Conservation (phyloP, 108 stramenopile species). For the Cylindrotheca closterium region DNA sequence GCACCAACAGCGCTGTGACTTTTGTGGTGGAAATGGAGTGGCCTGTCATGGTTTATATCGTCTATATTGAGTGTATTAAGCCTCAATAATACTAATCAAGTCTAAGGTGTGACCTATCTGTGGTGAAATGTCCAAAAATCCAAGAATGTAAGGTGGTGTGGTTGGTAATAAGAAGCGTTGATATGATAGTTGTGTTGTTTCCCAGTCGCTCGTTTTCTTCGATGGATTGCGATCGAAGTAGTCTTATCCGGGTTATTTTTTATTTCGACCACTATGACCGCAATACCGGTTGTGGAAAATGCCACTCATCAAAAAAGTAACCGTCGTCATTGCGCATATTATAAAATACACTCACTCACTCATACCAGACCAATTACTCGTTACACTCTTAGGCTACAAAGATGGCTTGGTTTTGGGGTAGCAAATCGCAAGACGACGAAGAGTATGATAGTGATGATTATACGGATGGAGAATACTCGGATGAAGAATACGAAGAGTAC, state of each 20-base stretch:
- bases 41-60: no score
- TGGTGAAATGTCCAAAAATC: no score
- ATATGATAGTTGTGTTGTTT: not conserved
- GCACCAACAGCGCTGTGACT: conserved; percentile 28
- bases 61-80: no score
- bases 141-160: no score
- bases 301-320: not conserved
- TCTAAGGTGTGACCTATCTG: no score
- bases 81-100: no score
- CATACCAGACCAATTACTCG: no score
- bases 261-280: not conserved
- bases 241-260: not conserved
- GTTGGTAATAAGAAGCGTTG: no score
- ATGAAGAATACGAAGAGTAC: conserved; percentile 12
- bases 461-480: conserved; percentile 9
- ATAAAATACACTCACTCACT: not conserved
- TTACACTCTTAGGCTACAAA: no score
- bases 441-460: conserved; percentile 14
- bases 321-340: not conserved
- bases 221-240: not conserved
- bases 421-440: conserved; percentile 10
- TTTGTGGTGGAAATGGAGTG: conserved; percentile 25
- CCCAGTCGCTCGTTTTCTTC: not conserved
- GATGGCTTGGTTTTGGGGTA: conserved; percentile 41
- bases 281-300: not conserved